Evolutionary conservation across 2,329 filamentous ascomycete genomes (phyloP).

Genomic region (Colletotrichum sp.): DNA sequence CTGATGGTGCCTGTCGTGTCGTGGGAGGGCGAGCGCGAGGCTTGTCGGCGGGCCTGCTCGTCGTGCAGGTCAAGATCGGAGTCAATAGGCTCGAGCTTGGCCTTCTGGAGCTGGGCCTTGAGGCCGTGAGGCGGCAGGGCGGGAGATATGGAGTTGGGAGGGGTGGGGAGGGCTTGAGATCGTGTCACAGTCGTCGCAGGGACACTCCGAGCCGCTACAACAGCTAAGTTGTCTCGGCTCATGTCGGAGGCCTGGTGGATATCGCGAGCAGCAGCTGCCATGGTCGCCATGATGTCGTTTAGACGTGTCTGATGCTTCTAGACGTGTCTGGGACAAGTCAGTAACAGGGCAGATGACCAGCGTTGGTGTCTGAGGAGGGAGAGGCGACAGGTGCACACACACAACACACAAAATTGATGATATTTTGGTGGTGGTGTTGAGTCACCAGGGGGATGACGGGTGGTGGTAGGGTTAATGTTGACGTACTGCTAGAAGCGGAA

Average conservation of each 20-base stretch:
- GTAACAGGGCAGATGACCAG: slow-evolving; percentile 13
- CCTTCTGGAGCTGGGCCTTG: slow-evolving; percentile 68
- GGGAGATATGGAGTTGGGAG: slow-evolving; percentile 94
- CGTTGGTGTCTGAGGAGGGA: background rate
- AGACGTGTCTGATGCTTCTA: slow-evolving; percentile 44
- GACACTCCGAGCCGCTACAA: slow-evolving; percentile 70
- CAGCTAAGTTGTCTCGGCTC: slow-evolving; percentile 73
- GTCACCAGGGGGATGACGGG: slow-evolving; percentile 15
- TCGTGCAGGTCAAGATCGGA: slow-evolving; percentile 84
- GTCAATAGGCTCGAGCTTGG: slow-evolving; percentile 70
- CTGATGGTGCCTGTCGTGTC: slow-evolving; percentile 87
- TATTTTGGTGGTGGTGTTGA: slow-evolving; percentile 13
- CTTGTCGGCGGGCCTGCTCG: slow-evolving; percentile 30
- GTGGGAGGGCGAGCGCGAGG: slow-evolving; percentile 51
- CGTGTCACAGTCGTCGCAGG: slow-evolving; percentile 60
- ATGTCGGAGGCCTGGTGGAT: slow-evolving; percentile 62
- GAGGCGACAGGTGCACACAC: background rate
- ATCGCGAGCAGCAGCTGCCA: slow-evolving; percentile 71
- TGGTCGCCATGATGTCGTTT: slow-evolving; percentile 62
- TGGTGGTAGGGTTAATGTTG: slow-evolving; percentile 11
- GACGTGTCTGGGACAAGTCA: slow-evolving; percentile 39
- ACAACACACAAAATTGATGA: background rate
- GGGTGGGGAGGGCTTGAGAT: slow-evolving; percentile 77
- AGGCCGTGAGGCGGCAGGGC: slow-evolving; percentile 81
- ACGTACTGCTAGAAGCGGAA: slow-evolving; percentile 28